Base-by-base conservation (phyloP, 1,139 yeast genomes). In the Suzukiozyma palmioleophila region DNA sequence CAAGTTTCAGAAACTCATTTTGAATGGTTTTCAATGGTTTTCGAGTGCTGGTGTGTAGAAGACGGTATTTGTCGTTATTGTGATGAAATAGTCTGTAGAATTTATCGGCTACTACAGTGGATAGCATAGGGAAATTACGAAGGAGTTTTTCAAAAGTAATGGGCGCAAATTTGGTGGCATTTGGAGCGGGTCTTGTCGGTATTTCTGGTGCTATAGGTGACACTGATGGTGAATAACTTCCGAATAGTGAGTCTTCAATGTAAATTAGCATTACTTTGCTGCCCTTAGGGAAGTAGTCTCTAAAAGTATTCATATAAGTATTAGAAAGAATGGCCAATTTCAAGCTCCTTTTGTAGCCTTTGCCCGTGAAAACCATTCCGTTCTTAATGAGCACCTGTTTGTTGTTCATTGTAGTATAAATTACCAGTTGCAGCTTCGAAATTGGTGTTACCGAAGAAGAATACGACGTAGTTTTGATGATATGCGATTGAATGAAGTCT, bases 401-500 rank as follows among this genome's bases (percentile, higher is more conserved):
- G 24, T 79, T 79, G 52, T 76, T 84, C 37, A 81, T 50, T 0
- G 94, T 83, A 39, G 66, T 65, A 52, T 75, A 81, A 25, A 76
- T 60, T 5, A 60, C 60, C 72, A 68, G 74, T 37, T 61, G 66
- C 18, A 53, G 56, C 44, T 73, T 66, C 1, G 79, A 62, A 27
- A 73, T 56, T 36, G 68, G 66, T 31, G 66, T 52, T 42, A 66
- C 62, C 9, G 69, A 57, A 15, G 73, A 54, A 1, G 71, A 57
- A 32, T 53, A 51, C 8, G 70, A 59, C 1, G 63, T 52, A 14
- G 66, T 60, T 40, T 71, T 63, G 24, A 86, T 59, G 18, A 88
- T 75, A 58, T 88, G 96, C 1, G 89, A 77, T 39, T 75, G 74
- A 8, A 87, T 63, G 53, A 86, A 88, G 24, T 84, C 90, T 36